Evolutionary conservation across 495 filamentous ascomycete species (phyloP), one percentile per base, ranked within the genome.

Genomic region (Penicillium salamii): DNA sequence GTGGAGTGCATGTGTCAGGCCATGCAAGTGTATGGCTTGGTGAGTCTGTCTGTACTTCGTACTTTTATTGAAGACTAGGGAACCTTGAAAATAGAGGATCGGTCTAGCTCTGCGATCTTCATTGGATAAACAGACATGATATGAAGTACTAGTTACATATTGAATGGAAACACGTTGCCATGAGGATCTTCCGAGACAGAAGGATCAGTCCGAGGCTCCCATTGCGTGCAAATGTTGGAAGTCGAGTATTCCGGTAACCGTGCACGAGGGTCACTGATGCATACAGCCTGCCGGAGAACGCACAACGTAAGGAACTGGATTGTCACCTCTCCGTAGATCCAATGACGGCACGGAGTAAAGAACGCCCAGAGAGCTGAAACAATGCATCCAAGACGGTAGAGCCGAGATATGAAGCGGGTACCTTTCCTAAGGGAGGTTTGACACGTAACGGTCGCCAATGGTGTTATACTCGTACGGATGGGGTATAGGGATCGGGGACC

Each of bases 381-480:
- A 3, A 4, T 4, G 8, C 23, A 26, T 26, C 8, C 8, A 8
- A 26, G 23, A 26, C 8, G 23, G 8, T 26, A 26, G 23, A 26
- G 23, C 23, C 23, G 8, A 26, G 23, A 26, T n/a, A 41, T 52
- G 33, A 33, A 42, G 41, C 34, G 13, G 5, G 17, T 26, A 24
- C 58, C 42, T 55, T 60, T 50, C 59, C 63, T 43, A 63, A 59
- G 46, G 49, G 17, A 49, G 65, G 39, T 49, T 55, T 70, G 67
- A 70, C 67, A 70, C 63, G 65, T 70, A 70, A 68, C 65, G 67
- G 67, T 55, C 31, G 46, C 45, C 44, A 26, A 26, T 4, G 23
- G 23, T 50, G 26, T 23, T 28, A 32, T 34, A 23, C 21, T 29
- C 15, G 3, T 28, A 23, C n/a, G n/a, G n/a, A n/a, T n/a, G n/a